phyloP scores from a whole-genome alignment of 768 basidiomycete genomes.

The Baorangia bicolor region DNA sequence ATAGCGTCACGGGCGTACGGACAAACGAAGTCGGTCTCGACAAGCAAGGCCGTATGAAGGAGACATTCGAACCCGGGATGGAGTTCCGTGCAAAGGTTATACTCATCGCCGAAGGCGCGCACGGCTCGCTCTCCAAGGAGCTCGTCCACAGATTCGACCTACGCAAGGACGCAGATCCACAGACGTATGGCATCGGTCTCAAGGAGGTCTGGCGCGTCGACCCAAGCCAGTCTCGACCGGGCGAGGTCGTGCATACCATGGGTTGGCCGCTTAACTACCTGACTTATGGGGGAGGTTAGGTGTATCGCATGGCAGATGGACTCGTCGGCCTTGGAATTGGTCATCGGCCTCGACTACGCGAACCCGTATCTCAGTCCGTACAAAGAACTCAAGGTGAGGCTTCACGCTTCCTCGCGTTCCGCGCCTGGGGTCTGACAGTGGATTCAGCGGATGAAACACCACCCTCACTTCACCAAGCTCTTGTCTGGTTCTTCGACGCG shows the following conservation, averaged over 20 bases:
- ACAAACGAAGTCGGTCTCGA: slow-evolving; percentile 96
- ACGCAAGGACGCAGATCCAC: slow-evolving; percentile 65
- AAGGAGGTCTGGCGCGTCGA: slow-evolving; percentile 98
- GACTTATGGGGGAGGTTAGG: slow-evolving; percentile 86
- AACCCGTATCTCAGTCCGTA: slow-evolving; percentile 94
- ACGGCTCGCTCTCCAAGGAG: slow-evolving; percentile 85
- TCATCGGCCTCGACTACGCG: slow-evolving; percentile 90
- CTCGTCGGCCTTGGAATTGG: slow-evolving; percentile 86
- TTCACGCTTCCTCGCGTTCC: background rate
- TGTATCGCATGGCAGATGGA: slow-evolving; percentile 94
- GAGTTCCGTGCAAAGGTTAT: slow-evolving; percentile 91
- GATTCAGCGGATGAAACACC: slow-evolving; percentile 86
- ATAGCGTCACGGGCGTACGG: slow-evolving; percentile 58
- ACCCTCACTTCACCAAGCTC: slow-evolving; percentile 85
- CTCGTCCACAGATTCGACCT: slow-evolving; percentile 74
- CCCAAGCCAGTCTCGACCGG: slow-evolving; percentile 55
- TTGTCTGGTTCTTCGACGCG: slow-evolving; percentile 71
- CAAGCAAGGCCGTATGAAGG: slow-evolving; percentile 70
- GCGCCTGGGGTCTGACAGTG: slow-evolving; percentile 2
- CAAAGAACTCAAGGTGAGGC: slow-evolving; percentile 82
- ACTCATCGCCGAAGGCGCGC: slow-evolving; percentile 91
- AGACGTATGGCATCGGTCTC: slow-evolving; percentile 94
- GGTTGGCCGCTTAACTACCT: slow-evolving; percentile 87
- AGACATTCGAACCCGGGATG: slow-evolving; percentile 95
- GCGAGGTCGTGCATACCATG: slow-evolving; percentile 87